A percentile compares a stretch with the other conserved stretches of the same genome.
phyloP scores from a whole-genome alignment of 2,329 filamentous ascomycete species.

The Arthroderma sp. region DNA sequence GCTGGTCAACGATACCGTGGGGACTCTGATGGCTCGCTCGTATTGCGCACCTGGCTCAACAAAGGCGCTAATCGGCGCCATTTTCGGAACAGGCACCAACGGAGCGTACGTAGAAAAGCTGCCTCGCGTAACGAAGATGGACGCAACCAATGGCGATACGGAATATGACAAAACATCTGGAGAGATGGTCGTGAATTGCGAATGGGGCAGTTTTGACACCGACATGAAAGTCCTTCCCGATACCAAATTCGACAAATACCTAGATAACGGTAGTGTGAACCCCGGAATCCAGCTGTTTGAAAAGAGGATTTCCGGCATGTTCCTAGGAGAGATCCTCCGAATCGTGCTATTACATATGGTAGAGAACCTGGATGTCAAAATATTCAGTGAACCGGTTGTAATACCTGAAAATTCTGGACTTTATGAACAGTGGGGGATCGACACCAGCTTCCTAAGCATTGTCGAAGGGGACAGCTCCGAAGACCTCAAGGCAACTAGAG shows the following conservation, averaged over 20 bases:
- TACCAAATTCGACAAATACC: constrained; percentile 65
- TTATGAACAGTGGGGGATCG: constrained; percentile 73
- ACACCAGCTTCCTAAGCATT: constrained; percentile 79
- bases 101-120: constrained; percentile 94
- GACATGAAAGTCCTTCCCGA: constrained; percentile 74
- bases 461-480: constrained; percentile 67
- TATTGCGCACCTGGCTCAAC: constrained; percentile 85
- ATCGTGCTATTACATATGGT: constrained; percentile 61
- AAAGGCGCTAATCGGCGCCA: constrained; percentile 79
- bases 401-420: constrained; percentile 54
- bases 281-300: constrained; percentile 97
- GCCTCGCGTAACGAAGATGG: constrained; percentile 66
- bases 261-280: constrained; percentile 74
- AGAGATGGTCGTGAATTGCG: constrained; percentile 94
- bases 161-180: constrained; percentile 66
- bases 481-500: constrained; percentile 59
- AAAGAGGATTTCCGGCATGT: constrained; percentile 97
- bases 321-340: constrained; percentile 84
- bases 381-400: constrained; percentile 67
- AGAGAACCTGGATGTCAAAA: constrained; percentile 49
- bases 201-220: constrained; percentile 98
- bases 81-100: constrained; percentile 95
- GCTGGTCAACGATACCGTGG: constrained; percentile 93
- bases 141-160: constrained; percentile 36
- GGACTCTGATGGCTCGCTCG: constrained; percentile 92